Evolutionary conservation across 2,329 filamentous ascomycete species (phyloP).

Genomic region (Leptographium procerum): DNA sequence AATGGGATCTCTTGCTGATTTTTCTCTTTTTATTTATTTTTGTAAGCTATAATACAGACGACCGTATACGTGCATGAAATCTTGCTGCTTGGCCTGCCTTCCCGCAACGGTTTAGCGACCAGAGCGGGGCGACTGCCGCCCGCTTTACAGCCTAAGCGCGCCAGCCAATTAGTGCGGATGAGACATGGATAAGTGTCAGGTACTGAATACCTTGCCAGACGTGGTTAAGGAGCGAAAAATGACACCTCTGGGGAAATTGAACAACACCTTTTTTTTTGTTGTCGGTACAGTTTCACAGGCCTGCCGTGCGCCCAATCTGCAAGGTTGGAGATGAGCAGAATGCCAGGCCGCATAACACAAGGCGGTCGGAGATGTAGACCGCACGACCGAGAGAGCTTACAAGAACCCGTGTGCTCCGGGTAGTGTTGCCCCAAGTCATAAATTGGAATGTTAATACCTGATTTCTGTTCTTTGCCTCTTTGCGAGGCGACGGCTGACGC

Average conservation of each 20-base stretch:
- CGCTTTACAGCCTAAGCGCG: conserved; percentile 1
- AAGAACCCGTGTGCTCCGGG: neutral
- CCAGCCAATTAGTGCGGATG: conserved; percentile 3
- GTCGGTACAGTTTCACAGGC: too few relatives aligned
- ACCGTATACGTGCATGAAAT: neutral
- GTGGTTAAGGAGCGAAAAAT: neutral
- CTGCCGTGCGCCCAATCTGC: too few relatives aligned
- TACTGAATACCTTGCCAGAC: neutral
- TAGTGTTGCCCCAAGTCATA: neutral
- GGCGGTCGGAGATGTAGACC: too few relatives aligned
- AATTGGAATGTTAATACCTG: too few relatives aligned
- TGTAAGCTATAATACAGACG: neutral
- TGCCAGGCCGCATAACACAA: too few relatives aligned
- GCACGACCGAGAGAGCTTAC: neutral
- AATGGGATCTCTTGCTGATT: neutral
- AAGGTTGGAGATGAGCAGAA: too few relatives aligned
- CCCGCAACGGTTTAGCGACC: conserved; percentile 5
- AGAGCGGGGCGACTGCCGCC: conserved; percentile 6
- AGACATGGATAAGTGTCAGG: conserved; percentile 2
- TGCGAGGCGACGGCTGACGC: neutral
- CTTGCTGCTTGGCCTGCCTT: neutral
- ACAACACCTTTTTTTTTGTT: neutral
- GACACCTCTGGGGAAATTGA: neutral
- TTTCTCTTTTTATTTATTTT: conserved; percentile 1
- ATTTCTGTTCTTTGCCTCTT: too few relatives aligned